Percentiles rank a stretch among this genome's conserved stretches.
These are phyloP conservation scores for Panicum miliaceum DNA, from an alignment of 176 grass and related monocot species.

Conservation along the genomic window DNA sequence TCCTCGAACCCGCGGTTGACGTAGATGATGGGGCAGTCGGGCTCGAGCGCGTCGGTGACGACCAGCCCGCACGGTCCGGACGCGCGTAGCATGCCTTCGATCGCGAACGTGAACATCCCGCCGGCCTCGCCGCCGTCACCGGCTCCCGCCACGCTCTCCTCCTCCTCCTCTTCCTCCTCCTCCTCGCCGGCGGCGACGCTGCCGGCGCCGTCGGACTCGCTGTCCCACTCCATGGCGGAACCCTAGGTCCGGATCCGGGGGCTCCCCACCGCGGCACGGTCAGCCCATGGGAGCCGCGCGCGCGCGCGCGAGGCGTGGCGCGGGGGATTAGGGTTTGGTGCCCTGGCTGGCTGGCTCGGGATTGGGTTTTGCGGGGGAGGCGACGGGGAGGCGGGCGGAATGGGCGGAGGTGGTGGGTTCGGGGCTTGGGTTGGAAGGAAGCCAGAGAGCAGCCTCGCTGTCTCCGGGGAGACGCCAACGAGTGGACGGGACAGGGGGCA, in stretches of 20 bases:
- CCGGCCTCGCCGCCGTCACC: conserved; percentile 14
- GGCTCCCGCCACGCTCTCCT: not conserved
- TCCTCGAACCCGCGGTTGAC: conserved; percentile 98
- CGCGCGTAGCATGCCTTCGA: conserved; percentile 72
- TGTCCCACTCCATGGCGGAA: conserved; percentile 84
- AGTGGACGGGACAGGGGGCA: conserved; percentile 52
- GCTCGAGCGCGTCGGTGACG: conserved; percentile 89
- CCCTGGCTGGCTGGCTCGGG: conserved; percentile 29
- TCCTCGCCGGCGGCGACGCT: conserved; percentile 53
- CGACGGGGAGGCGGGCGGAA: conserved; percentile 3
- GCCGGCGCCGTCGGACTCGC: conserved; percentile 76
- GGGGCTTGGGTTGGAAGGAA: conserved; percentile 17
- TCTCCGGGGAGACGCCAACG: conserved; percentile 35
- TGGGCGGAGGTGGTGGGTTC: conserved; percentile 38
- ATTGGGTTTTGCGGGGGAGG: conserved; percentile 17
- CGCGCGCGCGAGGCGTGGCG: conserved; percentile 27
- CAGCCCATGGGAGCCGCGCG: conserved; percentile 33
- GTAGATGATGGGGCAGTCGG: conserved; percentile 92
- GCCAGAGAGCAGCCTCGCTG: conserved; percentile 24
- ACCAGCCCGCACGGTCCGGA: conserved; percentile 78
- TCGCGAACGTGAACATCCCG: conserved; percentile 71
- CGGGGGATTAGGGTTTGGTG: conserved; percentile 42
- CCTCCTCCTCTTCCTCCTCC: conserved; percentile 41
- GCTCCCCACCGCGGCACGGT: conserved; percentile 20
- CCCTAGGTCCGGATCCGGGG: conserved; percentile 64